These are phyloP conservation scores for Suillus spraguei DNA, from an alignment of 768 basidiomycete genomes.

Conservation along the genomic window DNA sequence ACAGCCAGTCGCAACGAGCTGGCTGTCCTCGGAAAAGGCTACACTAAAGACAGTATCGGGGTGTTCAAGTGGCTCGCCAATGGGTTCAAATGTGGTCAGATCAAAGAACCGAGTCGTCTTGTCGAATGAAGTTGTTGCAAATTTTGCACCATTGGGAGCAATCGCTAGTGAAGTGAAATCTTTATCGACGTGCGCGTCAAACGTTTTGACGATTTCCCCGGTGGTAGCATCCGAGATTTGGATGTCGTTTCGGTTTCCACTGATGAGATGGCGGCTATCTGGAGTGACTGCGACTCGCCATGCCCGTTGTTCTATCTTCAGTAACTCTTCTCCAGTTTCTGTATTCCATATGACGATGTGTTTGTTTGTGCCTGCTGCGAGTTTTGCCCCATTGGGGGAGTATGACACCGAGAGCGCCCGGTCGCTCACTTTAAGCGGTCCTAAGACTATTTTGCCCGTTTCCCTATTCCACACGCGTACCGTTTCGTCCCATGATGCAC, in stretches of 20 bases:
- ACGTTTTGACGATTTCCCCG: not conserved
- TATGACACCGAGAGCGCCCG: not conserved
- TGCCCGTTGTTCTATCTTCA: not conserved
- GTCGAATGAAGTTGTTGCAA: not conserved
- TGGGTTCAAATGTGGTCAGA: not conserved
- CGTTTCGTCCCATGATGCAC: not conserved
- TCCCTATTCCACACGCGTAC: not conserved
- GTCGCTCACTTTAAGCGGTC: not conserved
- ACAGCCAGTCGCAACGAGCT: not conserved
- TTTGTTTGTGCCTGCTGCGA: slow-evolving; percentile 14
- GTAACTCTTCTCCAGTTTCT: not conserved
- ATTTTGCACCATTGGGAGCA: not conserved
- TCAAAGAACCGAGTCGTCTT: not conserved
- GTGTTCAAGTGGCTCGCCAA: not conserved
- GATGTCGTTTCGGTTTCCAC: accelerated
- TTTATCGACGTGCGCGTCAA: not conserved
- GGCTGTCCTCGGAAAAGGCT: not conserved
- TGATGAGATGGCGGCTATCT: not conserved
- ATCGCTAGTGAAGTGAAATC: not conserved
- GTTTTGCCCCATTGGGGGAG: not conserved
- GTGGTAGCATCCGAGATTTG: not conserved
- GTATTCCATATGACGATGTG: slow-evolving; percentile 3
- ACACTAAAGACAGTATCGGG: not conserved
- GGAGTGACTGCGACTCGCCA: not conserved
- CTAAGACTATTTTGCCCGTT: not conserved